These are phyloP conservation scores for Wickerhamomyces canadensis DNA, from an alignment of 805 yeast genomes.

Conservation along the genomic window DNA sequence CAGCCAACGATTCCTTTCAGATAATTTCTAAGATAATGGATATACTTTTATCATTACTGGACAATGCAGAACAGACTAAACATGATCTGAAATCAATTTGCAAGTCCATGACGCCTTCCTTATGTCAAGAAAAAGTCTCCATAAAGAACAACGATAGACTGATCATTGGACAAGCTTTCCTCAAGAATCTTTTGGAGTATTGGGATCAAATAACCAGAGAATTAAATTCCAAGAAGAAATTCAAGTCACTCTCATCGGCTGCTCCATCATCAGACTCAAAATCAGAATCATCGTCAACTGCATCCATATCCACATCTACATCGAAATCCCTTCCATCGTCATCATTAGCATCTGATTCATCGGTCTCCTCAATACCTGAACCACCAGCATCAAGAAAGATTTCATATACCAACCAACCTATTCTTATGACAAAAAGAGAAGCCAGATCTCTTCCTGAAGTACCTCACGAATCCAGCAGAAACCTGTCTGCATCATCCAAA, in stretches of 20 bases:
- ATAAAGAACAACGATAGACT: constrained; percentile 39
- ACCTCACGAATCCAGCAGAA: constrained; percentile 5
- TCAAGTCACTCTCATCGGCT: neutral
- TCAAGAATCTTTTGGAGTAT: constrained; percentile 45
- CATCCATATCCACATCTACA: too few relatives aligned
- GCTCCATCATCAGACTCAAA: too few relatives aligned
- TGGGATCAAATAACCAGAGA: constrained; percentile 35
- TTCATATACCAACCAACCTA: constrained; percentile 6
- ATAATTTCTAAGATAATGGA: constrained; percentile 37
- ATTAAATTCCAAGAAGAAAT: constrained; percentile 6
- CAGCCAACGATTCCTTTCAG: constrained; percentile 27
- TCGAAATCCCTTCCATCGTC: too few relatives aligned
- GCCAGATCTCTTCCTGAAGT: constrained; percentile 12
- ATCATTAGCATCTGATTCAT: too few relatives aligned
- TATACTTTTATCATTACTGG: constrained; percentile 38
- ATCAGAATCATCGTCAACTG: too few relatives aligned
- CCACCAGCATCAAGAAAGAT: constrained; percentile 12
- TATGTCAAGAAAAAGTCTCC: constrained; percentile 46
- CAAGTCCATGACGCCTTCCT: constrained; percentile 34
- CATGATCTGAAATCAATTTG: constrained; percentile 29
- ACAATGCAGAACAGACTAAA: constrained; percentile 32
- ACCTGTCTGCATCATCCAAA: constrained; percentile 13
- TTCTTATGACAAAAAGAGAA: constrained; percentile 9
- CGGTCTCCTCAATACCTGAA: constrained; percentile 5
- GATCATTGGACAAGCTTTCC: constrained; percentile 47